A percentile compares a stretch with the other conserved stretches of the same genome.
Evolutionary conservation across 208 protist genomes (phyloP).

Genomic region (Trypanosoma lewisi): DNA sequence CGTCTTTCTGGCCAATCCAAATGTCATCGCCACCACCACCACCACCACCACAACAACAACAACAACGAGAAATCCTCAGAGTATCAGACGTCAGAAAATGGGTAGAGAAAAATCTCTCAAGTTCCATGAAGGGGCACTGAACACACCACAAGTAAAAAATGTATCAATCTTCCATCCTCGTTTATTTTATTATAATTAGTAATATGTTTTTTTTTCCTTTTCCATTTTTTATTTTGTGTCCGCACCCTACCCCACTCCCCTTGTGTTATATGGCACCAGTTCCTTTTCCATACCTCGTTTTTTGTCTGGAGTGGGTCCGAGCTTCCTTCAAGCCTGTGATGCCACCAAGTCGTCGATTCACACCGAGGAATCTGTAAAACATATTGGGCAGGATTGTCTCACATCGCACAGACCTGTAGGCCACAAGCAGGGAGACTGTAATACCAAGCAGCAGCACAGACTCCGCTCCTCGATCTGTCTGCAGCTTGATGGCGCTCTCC

Average conservation of each 20-base stretch:
- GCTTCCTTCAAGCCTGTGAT: conserved; percentile 73
- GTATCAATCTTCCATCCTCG: neutral
- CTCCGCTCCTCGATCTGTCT: conserved; percentile 76
- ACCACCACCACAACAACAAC: neutral
- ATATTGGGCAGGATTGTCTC: conserved; percentile 92
- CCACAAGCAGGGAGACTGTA: conserved; percentile 64
- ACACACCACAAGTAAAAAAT: neutral
- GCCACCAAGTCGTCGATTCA: conserved; percentile 69
- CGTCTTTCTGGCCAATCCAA: neutral
- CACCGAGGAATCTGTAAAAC: conserved; percentile 85
- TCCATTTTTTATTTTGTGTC: neutral
- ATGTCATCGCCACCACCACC: too few relatives aligned
- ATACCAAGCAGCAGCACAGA: conserved; percentile 66
- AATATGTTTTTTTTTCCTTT: too few relatives aligned
- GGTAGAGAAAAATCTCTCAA: neutral
- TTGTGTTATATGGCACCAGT: conserved; percentile 43
- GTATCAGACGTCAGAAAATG: neutral
- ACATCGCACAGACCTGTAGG: conserved; percentile 83
- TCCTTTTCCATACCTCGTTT: conserved; percentile 85
- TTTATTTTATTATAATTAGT: too few relatives aligned
- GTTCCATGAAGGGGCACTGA: neutral
- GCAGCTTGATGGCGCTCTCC: conserved; percentile 86
- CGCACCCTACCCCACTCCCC: neutral
- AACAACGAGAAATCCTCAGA: neutral
- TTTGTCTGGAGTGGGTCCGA: conserved; percentile 59